A percentile compares a stretch with the other conserved stretches of the same genome.
phyloP scores from a whole-genome alignment of 164 flowering plant genomes.

The Cinnamomum chago region DNA sequence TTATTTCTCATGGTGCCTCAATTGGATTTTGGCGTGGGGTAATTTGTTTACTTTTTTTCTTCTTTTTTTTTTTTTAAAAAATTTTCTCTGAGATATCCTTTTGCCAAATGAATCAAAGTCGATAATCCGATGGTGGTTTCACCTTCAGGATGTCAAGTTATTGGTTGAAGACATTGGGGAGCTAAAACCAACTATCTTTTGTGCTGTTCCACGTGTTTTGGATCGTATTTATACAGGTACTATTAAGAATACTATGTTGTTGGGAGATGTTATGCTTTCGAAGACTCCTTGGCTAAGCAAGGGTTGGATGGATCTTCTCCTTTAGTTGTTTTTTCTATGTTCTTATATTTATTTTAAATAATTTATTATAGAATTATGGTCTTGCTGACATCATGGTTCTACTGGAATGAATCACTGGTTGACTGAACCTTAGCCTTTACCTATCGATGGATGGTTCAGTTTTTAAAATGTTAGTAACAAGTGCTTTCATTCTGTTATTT shows the following conservation, averaged over 20 bases:
- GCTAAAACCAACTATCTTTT: slow-evolving; percentile 82
- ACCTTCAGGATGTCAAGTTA: slow-evolving; percentile 78
- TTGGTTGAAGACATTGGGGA: slow-evolving; percentile 82
- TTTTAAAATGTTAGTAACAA: too few relatives aligned
- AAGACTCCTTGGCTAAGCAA: too few relatives aligned
- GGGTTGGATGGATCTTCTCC: too few relatives aligned
- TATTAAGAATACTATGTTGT: not conserved
- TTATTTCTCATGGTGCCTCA: slow-evolving; percentile 72
- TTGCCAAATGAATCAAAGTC: not conserved
- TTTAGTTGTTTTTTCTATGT: too few relatives aligned
- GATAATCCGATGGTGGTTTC: slow-evolving; percentile 5
- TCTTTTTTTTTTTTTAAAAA: too few relatives aligned
- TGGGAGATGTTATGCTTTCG: not conserved
- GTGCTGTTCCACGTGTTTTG: slow-evolving; percentile 96
- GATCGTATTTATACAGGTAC: slow-evolving; percentile 85
- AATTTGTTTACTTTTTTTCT: slow-evolving; percentile 14
- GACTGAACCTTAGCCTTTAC: too few relatives aligned
- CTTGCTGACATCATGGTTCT: too few relatives aligned
- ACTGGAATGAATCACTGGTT: too few relatives aligned
- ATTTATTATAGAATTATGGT: too few relatives aligned
- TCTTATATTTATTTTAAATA: too few relatives aligned
- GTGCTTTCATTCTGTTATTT: too few relatives aligned
- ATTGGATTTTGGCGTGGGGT: slow-evolving; percentile 99
- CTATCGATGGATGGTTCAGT: too few relatives aligned
- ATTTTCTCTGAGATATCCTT: not conserved